Evolutionary conservation across 2,329 filamentous ascomycete genomes (phyloP), one percentile per base, ranked within the genome.

Genomic region (Fusarium sp.): DNA sequence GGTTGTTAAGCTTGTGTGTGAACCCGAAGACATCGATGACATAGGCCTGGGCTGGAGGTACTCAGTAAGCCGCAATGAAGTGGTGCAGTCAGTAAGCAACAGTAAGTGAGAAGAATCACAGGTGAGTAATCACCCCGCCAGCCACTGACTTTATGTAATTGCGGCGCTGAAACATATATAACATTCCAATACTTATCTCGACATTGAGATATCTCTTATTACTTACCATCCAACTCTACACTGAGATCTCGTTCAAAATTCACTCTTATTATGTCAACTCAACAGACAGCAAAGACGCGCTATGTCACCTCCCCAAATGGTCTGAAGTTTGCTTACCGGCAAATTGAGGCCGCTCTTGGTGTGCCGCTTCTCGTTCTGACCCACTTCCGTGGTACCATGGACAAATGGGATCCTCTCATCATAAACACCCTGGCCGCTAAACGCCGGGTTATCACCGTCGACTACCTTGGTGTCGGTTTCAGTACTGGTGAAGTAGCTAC

Each of bases 351-450:
- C 52, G 44, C 20, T 0, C 0, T 20, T 2, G 20, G 45, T 2
- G 32, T 37, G 1, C 55, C 55, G 0, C 32, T 61, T 1, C 13
- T 61, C 1, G 22, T 45, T 0, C 3, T 61, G 0, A 61, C 57
- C 0, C 57, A 61, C 0, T 61, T 61, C 9, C 32, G 57, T 0
- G 57, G 57, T 0, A 60, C 55, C 0, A 61, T 61, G 57, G 57
- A 61, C 0, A 61, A 61, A 9, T 61, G 57, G 55, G 57, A 61
- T 17, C 57, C 57, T 3, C 39, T 60, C 10, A 11, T 61, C 4
- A 41, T 61, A 6, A 61, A 61, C 9, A 30, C 0, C 3, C 9
- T 61, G 10, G 25, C 45, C 2, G 22, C 13, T 1, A 33, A 33
- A 3, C 39, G 55, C 1, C 55, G 45, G 2, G 6, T 60, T 7